phyloP scores from a whole-genome alignment of 202 grass and related monocot genomes.

The Bolboschoenoplectus hybrid region DNA sequence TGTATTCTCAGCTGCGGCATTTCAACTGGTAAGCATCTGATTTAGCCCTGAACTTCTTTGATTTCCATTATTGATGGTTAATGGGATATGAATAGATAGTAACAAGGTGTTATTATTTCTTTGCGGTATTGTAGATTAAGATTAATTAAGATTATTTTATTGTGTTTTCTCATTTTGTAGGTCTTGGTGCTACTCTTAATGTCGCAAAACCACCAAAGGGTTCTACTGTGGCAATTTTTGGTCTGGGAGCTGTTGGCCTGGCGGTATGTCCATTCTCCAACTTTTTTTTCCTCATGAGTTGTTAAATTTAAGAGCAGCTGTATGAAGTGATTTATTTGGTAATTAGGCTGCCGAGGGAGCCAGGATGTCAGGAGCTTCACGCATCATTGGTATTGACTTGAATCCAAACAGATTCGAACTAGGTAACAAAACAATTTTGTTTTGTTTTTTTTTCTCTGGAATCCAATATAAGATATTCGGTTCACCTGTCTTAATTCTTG shows the following conservation, averaged over 20 bases:
- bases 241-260: constrained; percentile 87
- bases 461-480: background rate
- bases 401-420: constrained; percentile 73
- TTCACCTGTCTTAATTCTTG: background rate
- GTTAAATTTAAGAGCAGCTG: background rate
- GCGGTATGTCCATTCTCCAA: constrained; percentile 44
- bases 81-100: background rate
- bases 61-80: background rate
- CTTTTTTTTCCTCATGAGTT: background rate
- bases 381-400: constrained; percentile 88
- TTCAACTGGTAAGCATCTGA: constrained; percentile 63
- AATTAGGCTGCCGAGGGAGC: constrained; percentile 82
- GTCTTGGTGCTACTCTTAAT: constrained; percentile 85
- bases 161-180: constrained; percentile 32
- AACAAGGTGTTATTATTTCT: background rate
- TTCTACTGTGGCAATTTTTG: constrained; percentile 80
- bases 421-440: constrained; percentile 44
- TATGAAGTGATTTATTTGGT: background rate
- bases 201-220: constrained; percentile 82
- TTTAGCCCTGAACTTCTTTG: background rate
- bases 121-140: background rate
- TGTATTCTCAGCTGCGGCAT: constrained; percentile 92
- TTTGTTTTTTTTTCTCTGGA: constrained; percentile 13
- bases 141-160: background rate
- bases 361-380: constrained; percentile 66